Evolutionary conservation across 345 rosid genomes (phyloP).

Genomic region (Brassica carinata): DNA sequence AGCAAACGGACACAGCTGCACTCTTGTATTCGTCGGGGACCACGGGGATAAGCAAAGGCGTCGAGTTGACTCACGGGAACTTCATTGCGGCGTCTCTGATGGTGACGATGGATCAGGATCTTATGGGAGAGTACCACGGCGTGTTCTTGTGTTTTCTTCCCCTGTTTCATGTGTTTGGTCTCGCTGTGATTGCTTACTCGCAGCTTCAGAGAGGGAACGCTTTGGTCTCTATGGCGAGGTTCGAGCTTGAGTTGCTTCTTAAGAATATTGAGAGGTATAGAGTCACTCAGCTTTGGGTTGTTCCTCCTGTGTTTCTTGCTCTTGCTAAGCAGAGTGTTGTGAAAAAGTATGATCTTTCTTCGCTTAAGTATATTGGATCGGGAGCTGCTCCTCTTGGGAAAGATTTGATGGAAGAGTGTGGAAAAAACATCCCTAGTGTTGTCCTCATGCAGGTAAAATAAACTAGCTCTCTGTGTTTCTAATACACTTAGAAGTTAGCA

Average conservation of each 20-base stretch:
- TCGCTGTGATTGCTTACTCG: constrained; percentile 48
- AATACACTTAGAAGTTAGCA: neutral
- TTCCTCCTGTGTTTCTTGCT: constrained; percentile 83
- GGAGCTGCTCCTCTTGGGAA: constrained; percentile 93
- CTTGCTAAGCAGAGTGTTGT: constrained; percentile 66
- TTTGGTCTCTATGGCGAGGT: constrained; percentile 65
- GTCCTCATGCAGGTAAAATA: constrained; percentile 58
- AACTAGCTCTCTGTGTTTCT: constrained; percentile 44
- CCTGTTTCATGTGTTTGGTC: constrained; percentile 91
- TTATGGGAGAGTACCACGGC: constrained; percentile 52
- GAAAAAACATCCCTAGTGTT: constrained; percentile 62
- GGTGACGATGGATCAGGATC: constrained; percentile 53
- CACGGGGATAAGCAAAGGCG: constrained; percentile 87
- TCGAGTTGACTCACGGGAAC: constrained; percentile 72
- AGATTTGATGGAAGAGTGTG: constrained; percentile 83
- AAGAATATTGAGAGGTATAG: constrained; percentile 59
- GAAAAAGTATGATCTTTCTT: constrained; percentile 67
- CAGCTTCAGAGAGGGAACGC: constrained; percentile 70
- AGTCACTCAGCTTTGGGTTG: constrained; percentile 78
- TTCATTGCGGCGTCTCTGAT: constrained; percentile 68
- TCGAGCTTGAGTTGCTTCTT: constrained; percentile 61
- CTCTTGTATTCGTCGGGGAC: constrained; percentile 92
- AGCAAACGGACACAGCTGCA: constrained; percentile 67
- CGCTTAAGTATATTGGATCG: constrained; percentile 67
- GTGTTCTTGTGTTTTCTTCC: constrained; percentile 74